Evolutionary conservation across 1,139 yeast species (phyloP), one percentile per base, ranked within the genome.

Genomic region (Petasospora rhodanensis): DNA sequence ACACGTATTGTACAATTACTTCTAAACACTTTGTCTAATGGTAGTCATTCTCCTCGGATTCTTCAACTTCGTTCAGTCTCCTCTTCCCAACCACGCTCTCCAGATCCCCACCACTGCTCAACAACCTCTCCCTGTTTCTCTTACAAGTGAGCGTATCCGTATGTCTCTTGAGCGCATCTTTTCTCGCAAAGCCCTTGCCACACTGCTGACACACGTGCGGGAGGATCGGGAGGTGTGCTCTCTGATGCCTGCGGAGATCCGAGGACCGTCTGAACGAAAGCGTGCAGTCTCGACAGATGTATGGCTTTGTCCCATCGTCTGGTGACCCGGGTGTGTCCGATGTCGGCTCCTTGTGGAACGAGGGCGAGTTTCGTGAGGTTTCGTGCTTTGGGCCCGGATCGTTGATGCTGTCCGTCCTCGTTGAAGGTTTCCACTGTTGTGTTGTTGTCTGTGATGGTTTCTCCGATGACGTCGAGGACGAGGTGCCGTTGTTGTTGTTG

Each of bases 171-270:
- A 83, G 62, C 0, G 93, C 91, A 57, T 82, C 93, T 51, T 80
- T 80, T 28, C 93, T 60, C 3, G 91, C 91, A 64, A 83, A 82
- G 0, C 91, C 89, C 52, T 81, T 82, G 23, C 84, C 85, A 60
- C 93, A 83, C 18, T 66, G 60, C 10, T 77, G 74, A 56, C 93
- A 83, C 31, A 80, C 75, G 51, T 82, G 79, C 1, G 86, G 83
- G 5, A 55, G 35, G 6, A 55, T 54, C 7, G 67, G 59, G 30
- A 73, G 56, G 52, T 73, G 79, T 35, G 74, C 78, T 38, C 73
- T 69, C 45, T 75, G 81, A 47, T 79, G 86, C 26, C 86, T 62
- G 54, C 78, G 76, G 45, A 78, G 62, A 55, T 78, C 86, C 9
- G 76, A 68, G 3, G 80, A 73, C 22, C 86, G 58, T 33, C 80